Conservation (phyloP, 192 early-diverging fungal genomes). For the Coemansia furcata region DNA sequence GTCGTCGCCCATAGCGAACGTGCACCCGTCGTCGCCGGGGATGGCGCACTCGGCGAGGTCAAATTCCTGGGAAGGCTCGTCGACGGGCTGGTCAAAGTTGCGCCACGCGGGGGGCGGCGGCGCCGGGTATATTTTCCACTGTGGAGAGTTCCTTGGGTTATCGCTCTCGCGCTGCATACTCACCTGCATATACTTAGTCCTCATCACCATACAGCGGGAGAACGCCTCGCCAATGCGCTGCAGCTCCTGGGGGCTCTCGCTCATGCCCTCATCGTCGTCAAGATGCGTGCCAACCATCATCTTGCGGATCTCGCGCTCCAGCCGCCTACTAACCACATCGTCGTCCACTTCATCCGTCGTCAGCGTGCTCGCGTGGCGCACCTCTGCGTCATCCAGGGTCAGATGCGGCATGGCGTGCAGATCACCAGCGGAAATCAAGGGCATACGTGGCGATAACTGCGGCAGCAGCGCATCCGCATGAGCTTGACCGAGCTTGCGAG, state of each 20-base stretch:
- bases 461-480: slow-evolving; percentile 42
- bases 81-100: slow-evolving; percentile 34
- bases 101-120: slow-evolving; percentile 76
- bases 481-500: slow-evolving; percentile 40
- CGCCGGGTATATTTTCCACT: slow-evolving; percentile 85
- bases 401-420: slow-evolving; percentile 24
- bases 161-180: slow-evolving; percentile 71
- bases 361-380: background rate
- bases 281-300: slow-evolving; percentile 38
- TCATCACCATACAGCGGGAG: slow-evolving; percentile 71
- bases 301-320: slow-evolving; percentile 41
- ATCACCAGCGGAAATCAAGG: background rate
- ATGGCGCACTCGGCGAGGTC: background rate
- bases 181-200: slow-evolving; percentile 80
- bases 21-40: slow-evolving; percentile 5
- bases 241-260: slow-evolving; percentile 34
- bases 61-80: background rate
- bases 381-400: slow-evolving; percentile 8
- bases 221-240: slow-evolving; percentile 46
- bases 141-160: slow-evolving; percentile 77
- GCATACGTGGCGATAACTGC: slow-evolving; percentile 40
- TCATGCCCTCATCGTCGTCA: slow-evolving; percentile 21
- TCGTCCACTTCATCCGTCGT: slow-evolving; percentile 13
- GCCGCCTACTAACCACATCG: slow-evolving; percentile 18
- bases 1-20: slow-evolving; percentile 55